These are phyloP conservation scores for Ophiostoma ulmi DNA, from an alignment of 2,329 filamentous ascomycete genomes.

Conservation along the genomic window DNA sequence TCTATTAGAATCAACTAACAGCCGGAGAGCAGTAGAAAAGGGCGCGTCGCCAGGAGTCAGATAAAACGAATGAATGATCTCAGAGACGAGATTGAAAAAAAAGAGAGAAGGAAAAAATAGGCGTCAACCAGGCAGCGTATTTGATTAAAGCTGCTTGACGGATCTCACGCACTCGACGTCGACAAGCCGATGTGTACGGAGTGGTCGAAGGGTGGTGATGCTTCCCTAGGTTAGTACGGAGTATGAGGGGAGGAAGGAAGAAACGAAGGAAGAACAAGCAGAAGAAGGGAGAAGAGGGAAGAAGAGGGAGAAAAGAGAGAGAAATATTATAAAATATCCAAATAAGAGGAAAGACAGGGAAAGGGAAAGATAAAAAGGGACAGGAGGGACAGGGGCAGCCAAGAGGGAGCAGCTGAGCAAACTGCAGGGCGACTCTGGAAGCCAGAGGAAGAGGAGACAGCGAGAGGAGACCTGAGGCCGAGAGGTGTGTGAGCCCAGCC, in stretches of 20 bases:
- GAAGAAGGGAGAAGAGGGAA: conserved; percentile 12
- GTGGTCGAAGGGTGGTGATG: conserved; percentile 20
- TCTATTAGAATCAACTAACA: conserved; percentile 16
- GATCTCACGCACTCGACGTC: conserved; percentile 20
- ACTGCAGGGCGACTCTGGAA: conserved; percentile 1
- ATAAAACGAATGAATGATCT: conserved; percentile 16
- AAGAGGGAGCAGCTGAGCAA: conserved; percentile 5
- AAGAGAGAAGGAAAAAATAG: conserved; percentile 1
- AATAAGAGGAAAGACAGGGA: neutral
- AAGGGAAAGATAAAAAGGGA: conserved; percentile 16
- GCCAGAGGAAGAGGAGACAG: neutral
- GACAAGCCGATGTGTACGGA: conserved; percentile 12
- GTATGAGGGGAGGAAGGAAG: neutral
- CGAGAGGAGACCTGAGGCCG: neutral
- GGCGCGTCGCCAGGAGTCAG: conserved; percentile 21
- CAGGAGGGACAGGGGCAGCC: conserved; percentile 11
- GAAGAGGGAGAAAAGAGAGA: neutral
- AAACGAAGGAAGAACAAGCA: conserved; percentile 13
- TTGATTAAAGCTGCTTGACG: conserved; percentile 20
- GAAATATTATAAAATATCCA: neutral
- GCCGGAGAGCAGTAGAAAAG: conserved; percentile 16
- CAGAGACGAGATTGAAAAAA: conserved; percentile 5
- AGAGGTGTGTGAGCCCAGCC: conserved; percentile 4
- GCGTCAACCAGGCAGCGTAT: conserved; percentile 1
- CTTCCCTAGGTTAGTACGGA: conserved; percentile 22